phyloP scores from a whole-genome alignment of 495 filamentous ascomycete genomes.

The Penicillium daleae region DNA sequence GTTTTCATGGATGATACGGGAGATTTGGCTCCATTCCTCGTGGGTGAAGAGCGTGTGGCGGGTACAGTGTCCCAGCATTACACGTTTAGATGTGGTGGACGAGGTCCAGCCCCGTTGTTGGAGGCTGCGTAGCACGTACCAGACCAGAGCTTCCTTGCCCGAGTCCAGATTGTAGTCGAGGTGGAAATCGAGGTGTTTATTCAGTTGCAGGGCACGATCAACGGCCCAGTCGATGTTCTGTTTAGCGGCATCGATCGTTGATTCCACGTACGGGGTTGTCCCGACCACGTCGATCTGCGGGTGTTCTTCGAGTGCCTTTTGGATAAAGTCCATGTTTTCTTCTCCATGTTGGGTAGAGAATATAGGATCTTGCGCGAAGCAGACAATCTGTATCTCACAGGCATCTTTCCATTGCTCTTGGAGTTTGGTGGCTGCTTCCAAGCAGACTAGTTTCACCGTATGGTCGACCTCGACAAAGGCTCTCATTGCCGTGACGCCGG shows the following conservation, averaged over 20 bases:
- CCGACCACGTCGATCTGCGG: constrained; percentile 62
- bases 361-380: constrained; percentile 73
- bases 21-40: constrained; percentile 54
- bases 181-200: constrained; percentile 72
- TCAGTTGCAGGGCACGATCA: constrained; percentile 45
- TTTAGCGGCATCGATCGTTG: constrained; percentile 47
- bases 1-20: constrained; percentile 41
- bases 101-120: constrained; percentile 50
- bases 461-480: constrained; percentile 77
- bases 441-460: constrained; percentile 58
- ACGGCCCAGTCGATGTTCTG: constrained; percentile 69
- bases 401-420: constrained; percentile 57
- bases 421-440: constrained; percentile 60
- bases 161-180: constrained; percentile 69
- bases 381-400: constrained; percentile 70
- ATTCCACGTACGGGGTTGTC: constrained; percentile 74
- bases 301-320: constrained; percentile 45
- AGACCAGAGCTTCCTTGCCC: constrained; percentile 50
- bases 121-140: constrained; percentile 56
- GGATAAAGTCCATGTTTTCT: constrained; percentile 49
- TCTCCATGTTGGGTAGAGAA: constrained; percentile 59
- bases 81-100: constrained; percentile 42
- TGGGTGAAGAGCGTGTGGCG: constrained; percentile 60
- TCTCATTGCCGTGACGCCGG: constrained; percentile 72
- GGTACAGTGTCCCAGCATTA: constrained; percentile 73